Base-by-base conservation (phyloP, 2,329 filamentous ascomycete species). In the Ascochyta lentis region DNA sequence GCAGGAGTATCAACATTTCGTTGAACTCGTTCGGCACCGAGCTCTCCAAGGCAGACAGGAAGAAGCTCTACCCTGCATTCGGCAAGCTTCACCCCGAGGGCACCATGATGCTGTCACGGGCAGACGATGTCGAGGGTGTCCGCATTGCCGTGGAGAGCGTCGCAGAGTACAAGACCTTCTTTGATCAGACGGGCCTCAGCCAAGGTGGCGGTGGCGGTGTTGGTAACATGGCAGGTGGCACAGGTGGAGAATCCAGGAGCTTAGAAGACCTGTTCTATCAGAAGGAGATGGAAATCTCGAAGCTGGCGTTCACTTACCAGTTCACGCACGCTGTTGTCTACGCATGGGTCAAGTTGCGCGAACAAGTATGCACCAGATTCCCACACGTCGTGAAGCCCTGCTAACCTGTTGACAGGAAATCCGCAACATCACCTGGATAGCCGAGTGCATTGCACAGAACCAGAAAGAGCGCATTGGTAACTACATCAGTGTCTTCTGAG, bases 381-480 rank as follows among this genome's bases (percentile, higher is more conserved):
- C 12, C 37, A 16, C 24, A 31, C n/a, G 41, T 13, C 3, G 6
- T 4, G 8, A 15, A n/a, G 15, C 26, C 12, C 33, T 22, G 55
- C 62, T 70, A 49, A 68, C 69, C 24, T 19, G 6, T 37, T 16
- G 13, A 49, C 60, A 98, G 93, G 95, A 99, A 89, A 97, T 98
- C 70, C 90, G 95, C 64, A 99, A 99, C 79, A 96, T 99, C 72
- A 98, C 95, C 47, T 99, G 95, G 95, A 99, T 99, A 77, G 90
- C 95, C 22, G 95, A 99, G 79, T 99, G 95, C 80, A 99, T 99
- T 84, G 95, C 95, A 52, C 95, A 99, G 80, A 97, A 96, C 82
- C 95, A 99, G 80, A 99, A 99, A 82, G 95, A 99, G 78, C 87
- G 95, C 74, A 98, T 99, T 76, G 90, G 91, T 68, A 99, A 98